Conservation (phyloP, 305 asterid genomes). For the Striga hermonthica region DNA sequence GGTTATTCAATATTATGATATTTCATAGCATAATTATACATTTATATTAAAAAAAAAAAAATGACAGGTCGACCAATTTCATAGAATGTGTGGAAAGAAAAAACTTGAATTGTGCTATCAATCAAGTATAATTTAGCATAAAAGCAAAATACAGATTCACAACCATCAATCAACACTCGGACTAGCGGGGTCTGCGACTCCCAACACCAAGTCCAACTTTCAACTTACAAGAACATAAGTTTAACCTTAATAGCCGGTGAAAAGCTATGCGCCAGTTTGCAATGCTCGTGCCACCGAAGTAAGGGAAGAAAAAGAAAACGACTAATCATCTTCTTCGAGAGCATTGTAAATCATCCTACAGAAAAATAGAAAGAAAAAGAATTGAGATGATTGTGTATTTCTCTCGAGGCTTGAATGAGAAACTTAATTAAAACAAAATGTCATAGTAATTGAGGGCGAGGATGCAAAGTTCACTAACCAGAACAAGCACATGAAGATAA, state of each 20-base stretch:
- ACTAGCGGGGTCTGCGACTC: no score
- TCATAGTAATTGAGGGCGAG: not conserved
- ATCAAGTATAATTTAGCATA: no score
- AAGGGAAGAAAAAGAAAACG: constrained; percentile 25
- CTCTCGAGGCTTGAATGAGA: no score
- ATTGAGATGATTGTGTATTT: not conserved
- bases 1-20: no score
- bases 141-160: constrained; percentile 12
- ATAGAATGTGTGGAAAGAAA: no score
- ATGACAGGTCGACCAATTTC: no score
- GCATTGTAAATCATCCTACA: constrained; percentile 71
- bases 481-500: constrained; percentile 50
- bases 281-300: not conserved
- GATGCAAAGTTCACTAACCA: not conserved
- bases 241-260: not conserved
- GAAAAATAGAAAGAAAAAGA: not conserved
- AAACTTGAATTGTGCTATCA: no score
- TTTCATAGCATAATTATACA: no score
- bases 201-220: constrained; percentile 16
- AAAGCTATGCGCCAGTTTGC: constrained; percentile 3
- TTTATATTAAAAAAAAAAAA: no score
- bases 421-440: not conserved
- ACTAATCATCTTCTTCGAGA: constrained; percentile 66
- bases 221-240: constrained; percentile 29
- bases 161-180: constrained; percentile 9